A percentile compares a stretch with the other conserved stretches of the same genome.
These are phyloP conservation scores for Botrytis byssoidea DNA, from an alignment of 2,329 filamentous ascomycete genomes.

Conservation along the genomic window DNA sequence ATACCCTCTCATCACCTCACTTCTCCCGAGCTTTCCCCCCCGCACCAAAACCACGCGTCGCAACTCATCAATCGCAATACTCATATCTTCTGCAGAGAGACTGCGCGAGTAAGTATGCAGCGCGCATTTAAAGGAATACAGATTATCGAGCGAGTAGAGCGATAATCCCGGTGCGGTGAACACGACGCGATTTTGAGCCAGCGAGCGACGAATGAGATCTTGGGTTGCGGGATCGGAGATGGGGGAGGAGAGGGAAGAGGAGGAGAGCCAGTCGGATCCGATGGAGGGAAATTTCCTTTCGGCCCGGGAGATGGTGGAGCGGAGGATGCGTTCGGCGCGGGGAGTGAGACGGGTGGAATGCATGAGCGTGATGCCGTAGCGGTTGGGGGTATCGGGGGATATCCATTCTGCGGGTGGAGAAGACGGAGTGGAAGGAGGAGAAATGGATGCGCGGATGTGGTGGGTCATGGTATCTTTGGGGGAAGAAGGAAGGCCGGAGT, in stretches of 20 bases:
- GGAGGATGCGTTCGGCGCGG: constrained; percentile 50
- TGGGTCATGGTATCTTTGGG: constrained; percentile 26
- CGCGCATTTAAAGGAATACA: constrained; percentile 64
- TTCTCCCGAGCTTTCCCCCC: constrained; percentile 49
- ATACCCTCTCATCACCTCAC: constrained; percentile 55
- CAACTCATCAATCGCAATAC: constrained; percentile 63
- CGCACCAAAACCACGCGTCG: constrained; percentile 57
- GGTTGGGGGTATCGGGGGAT: constrained; percentile 38
- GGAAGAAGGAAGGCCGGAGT: constrained; percentile 32
- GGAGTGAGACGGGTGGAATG: constrained; percentile 48
- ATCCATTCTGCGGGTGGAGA: constrained; percentile 35
- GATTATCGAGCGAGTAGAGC: constrained; percentile 57
- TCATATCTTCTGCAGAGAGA: constrained; percentile 43
- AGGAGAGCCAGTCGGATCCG: constrained; percentile 36
- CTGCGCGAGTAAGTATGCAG: constrained; percentile 56
- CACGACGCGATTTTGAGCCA: constrained; percentile 59
- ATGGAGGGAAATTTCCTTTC: constrained; percentile 48
- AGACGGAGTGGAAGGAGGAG: constrained; percentile 24
- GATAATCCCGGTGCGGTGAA: constrained; percentile 60
- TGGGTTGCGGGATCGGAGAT: constrained; percentile 48
- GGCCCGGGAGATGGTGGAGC: constrained; percentile 51
- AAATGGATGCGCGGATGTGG: constrained; percentile 5
- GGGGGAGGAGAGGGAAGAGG: constrained; percentile 43
- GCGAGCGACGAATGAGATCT: constrained; percentile 55
- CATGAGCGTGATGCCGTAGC: constrained; percentile 50